Conservation (phyloP, 805 yeast species). For the Kodamaea kaohsiungensis region DNA sequence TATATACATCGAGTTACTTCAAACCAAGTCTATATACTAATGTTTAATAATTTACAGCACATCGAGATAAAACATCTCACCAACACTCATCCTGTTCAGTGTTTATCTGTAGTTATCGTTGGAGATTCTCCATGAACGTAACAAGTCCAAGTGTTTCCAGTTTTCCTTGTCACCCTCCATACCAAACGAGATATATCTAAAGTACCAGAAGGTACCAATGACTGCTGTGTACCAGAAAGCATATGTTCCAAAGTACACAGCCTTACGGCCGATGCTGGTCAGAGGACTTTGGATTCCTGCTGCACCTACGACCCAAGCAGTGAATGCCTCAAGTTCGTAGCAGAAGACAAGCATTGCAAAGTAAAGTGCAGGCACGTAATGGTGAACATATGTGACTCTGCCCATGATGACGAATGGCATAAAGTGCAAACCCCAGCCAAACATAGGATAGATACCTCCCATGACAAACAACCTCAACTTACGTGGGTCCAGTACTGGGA, state of each 20-base stretch:
- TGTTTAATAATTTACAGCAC: background rate
- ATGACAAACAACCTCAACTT: conserved; percentile 56
- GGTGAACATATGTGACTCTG: conserved; percentile 96
- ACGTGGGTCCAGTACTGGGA: conserved; percentile 42
- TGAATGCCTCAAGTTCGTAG: conserved; percentile 54
- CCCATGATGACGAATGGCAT: conserved; percentile 91
- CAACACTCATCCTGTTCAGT: background rate
- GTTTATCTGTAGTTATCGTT: conserved; percentile 34
- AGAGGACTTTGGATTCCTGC: conserved; percentile 21
- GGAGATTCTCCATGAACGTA: conserved; percentile 43
- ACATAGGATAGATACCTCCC: conserved; percentile 81
- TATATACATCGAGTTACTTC: background rate
- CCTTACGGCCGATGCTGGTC: conserved; percentile 15
- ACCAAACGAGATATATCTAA: conserved; percentile 43
- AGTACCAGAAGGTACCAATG: conserved; percentile 43
- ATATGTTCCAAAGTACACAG: conserved; percentile 22
- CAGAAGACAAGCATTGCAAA: conserved; percentile 85
- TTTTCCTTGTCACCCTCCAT: conserved; percentile 45
- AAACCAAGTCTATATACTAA: background rate
- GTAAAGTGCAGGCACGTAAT: conserved; percentile 91
- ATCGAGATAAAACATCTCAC: background rate
- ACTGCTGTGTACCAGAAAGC: conserved; percentile 29
- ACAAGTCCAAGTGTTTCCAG: conserved; percentile 40
- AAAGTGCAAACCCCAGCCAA: conserved; percentile 89
- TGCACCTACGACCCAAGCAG: conserved; percentile 15